Evolutionary conservation across 2,329 filamentous ascomycete genomes (phyloP), one percentile per base, ranked within the genome.

Genomic region (Chrysosporium keratinophilum): DNA sequence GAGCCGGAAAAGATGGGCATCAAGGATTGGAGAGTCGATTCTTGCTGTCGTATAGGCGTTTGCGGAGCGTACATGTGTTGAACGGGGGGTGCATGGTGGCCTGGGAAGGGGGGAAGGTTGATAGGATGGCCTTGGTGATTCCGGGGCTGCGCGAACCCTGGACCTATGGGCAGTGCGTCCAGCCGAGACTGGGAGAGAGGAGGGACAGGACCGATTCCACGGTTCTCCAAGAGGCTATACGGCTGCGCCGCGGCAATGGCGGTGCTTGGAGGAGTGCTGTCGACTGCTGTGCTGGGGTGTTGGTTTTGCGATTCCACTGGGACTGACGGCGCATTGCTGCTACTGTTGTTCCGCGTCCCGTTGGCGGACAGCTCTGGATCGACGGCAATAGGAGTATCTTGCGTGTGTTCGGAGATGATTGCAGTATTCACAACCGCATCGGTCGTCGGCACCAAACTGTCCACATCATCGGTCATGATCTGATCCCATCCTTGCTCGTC

Each of bases 401-500:
- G 49, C 3, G 40, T 10, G 23, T 44, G 40, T 19, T 41, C 50
- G 6, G 42, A 28, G 34, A 52, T 6, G 20, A 33, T 40, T 3
- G 20, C 42, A 46, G 41, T 20, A 20, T 12, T 45, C n/a, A 31
- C 42, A 33, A 52, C 40, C 12, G 33, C 42, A 20, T 46, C 50
- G 5, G 43, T 15, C 9, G 34, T 20, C n/a, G 50, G 20, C 19
- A 28, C 42, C 23, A 17, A 14, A 17, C 28, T 39, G 17, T 6
- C 50, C 10, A 20, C 19, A 17, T 42, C 33, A 46, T 52, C 50
- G 9, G 35, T 35, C 42, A 52, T 46, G 2, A 52, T 46, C 31
- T 33, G 41, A 45, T 46, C 50, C 50, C 50, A 52, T 45, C 31
- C 50, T 23, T 45, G 33, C 42, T 34, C 50, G 12, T 35, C 42